Percentiles rank a stretch among this genome's conserved stretches.
These are phyloP conservation scores for Salix exigua DNA, from an alignment of 345 rosid species.

Conservation along the genomic window DNA sequence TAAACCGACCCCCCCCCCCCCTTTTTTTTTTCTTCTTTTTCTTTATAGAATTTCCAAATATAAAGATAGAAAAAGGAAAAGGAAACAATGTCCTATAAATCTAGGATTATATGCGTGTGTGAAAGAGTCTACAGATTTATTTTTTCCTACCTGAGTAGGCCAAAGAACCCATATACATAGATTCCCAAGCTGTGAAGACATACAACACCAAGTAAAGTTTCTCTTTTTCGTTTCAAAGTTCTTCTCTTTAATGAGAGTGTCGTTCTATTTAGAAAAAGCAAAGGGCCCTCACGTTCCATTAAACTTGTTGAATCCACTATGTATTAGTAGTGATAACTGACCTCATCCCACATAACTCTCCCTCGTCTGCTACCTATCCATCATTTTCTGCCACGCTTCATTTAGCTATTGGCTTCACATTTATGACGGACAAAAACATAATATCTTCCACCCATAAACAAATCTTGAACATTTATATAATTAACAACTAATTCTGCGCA, in stretches of 20 bases:
- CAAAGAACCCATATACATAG: slow-evolving; percentile 13
- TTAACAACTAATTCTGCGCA: not conserved
- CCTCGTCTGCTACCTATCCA: slow-evolving; percentile 24
- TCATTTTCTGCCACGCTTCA: slow-evolving; percentile 18
- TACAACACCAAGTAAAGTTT: slow-evolving; percentile 4
- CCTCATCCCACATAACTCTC: slow-evolving; percentile 21
- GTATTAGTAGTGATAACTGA: slow-evolving; percentile 33
- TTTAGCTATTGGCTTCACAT: not conserved
- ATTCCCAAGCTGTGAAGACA: slow-evolving; percentile 28
- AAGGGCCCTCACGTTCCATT: slow-evolving; percentile 15
- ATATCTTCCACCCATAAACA: not conserved
- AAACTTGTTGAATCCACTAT: slow-evolving; percentile 14
- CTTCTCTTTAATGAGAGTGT: not conserved
- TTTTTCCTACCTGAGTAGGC: slow-evolving; percentile 1
- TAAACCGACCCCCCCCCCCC: not conserved
- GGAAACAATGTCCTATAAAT: not conserved
- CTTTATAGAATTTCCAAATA: not conserved
- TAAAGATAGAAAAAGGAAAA: not conserved
- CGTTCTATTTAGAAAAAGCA: slow-evolving; percentile 18
- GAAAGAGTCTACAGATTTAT: no score
- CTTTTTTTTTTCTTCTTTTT: not conserved
- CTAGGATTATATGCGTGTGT: not conserved
- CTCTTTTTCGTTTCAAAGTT: not conserved
- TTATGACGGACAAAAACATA: slow-evolving; percentile 5
- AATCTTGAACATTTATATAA: not conserved